Evolutionary conservation across 768 basidiomycete species (phyloP).

Genomic region (Lactarius hengduanensis): DNA sequence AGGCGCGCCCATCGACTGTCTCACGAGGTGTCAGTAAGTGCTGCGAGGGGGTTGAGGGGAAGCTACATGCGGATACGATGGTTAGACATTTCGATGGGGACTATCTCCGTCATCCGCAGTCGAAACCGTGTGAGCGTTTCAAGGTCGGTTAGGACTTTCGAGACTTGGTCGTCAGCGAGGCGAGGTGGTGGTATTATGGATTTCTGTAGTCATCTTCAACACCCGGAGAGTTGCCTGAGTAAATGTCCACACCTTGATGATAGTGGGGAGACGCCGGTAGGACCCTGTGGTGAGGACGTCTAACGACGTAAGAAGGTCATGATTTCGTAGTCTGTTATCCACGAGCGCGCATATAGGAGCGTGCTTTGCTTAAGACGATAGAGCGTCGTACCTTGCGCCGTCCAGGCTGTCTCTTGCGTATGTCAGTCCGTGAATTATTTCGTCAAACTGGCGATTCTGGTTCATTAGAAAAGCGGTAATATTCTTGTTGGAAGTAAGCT

Average conservation of each 20-base stretch:
- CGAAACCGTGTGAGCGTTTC: constrained; percentile 79
- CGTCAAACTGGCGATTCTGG: constrained; percentile 82
- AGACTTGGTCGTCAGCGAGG: constrained; percentile 64
- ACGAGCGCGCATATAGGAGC: not conserved
- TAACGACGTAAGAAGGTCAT: constrained; percentile 88
- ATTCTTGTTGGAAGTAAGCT: constrained; percentile 49
- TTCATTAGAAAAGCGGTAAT: constrained; percentile 83
- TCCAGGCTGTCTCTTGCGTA: constrained; percentile 69
- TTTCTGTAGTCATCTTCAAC: constrained; percentile 49
- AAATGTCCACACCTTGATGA: constrained; percentile 60
- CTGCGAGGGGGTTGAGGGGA: constrained; percentile 30
- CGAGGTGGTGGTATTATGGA: constrained; percentile 61
- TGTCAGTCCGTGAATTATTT: constrained; percentile 58
- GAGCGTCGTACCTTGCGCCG: constrained; percentile 61
- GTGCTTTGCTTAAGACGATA: not conserved
- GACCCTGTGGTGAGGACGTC: constrained; percentile 86
- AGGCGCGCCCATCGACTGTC: constrained; percentile 72
- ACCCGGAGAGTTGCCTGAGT: not conserved
- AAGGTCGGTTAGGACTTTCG: constrained; percentile 64
- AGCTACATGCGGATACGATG: constrained; percentile 58
- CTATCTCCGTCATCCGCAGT: constrained; percentile 71
- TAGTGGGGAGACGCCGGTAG: constrained; percentile 77
- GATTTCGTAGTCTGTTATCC: constrained; percentile 73
- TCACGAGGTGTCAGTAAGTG: constrained; percentile 11
- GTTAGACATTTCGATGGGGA: constrained; percentile 78